These are phyloP conservation scores for Vickermania ingenoplastis DNA, from an alignment of 208 protist genomes.

Conservation along the genomic window DNA sequence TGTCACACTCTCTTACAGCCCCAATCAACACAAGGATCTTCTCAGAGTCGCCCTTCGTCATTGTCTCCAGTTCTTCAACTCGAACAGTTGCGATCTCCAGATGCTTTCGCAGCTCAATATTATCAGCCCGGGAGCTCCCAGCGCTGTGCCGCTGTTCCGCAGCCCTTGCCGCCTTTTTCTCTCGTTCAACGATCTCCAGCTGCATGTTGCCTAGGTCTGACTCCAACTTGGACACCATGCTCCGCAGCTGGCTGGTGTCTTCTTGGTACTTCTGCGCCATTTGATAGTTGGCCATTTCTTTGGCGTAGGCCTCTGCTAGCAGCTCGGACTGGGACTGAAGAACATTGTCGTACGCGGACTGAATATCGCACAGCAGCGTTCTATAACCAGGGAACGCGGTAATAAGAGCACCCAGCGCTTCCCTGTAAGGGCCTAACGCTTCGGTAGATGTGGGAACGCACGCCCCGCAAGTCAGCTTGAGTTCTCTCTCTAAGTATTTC, in stretches of 20 bases:
- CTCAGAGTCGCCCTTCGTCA: constrained; percentile 51
- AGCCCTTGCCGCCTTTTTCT: constrained; percentile 12
- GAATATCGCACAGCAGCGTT: constrained; percentile 56
- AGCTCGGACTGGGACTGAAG: constrained; percentile 66
- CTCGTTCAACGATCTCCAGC: constrained; percentile 16
- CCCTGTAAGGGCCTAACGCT: constrained; percentile 61
- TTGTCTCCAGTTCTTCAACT: constrained; percentile 33
- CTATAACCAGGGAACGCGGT: constrained; percentile 62
- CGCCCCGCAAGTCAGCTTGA: constrained; percentile 11
- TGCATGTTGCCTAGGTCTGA: constrained; percentile 24
- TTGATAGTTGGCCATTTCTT: constrained; percentile 11
- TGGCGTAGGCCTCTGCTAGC: constrained; percentile 33
- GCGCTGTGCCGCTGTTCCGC: neutral
- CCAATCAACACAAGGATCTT: constrained; percentile 73
- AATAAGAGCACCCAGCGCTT: constrained; percentile 55
- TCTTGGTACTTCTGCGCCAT: constrained; percentile 12
- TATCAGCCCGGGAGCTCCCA: constrained; percentile 6
- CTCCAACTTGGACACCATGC: constrained; percentile 23
- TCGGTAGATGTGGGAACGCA: constrained; percentile 19
- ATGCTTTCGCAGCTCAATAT: constrained; percentile 21
- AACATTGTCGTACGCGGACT: constrained; percentile 68
- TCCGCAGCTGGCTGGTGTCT: constrained; percentile 7
- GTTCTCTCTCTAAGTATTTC: constrained; percentile 30
- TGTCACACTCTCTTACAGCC: constrained; percentile 67
- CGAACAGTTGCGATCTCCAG: constrained; percentile 24